Conservation (phyloP, 1,139 yeast species). For the Suhomyces ambrosiae region DNA sequence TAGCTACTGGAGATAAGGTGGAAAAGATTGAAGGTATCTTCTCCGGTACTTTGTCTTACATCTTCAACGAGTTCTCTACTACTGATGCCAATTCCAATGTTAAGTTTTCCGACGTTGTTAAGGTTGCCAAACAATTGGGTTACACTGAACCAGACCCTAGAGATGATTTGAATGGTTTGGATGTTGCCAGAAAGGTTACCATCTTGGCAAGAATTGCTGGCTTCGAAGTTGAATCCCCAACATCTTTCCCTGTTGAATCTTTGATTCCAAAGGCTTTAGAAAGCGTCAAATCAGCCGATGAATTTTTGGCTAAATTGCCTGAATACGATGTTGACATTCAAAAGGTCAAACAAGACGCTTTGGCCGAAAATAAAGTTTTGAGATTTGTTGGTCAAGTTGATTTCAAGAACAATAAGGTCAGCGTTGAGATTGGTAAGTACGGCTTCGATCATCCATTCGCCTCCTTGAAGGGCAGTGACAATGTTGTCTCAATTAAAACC, state of each 20-base stretch:
- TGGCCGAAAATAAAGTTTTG: constrained; percentile 79
- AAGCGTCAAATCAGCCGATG: constrained; percentile 68
- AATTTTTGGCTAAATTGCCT: constrained; percentile 79
- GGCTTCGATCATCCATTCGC: constrained; percentile 94
- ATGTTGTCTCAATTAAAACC: constrained; percentile 88
- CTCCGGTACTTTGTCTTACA: constrained; percentile 95
- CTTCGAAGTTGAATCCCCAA: constrained; percentile 80
- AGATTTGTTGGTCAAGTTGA: constrained; percentile 94
- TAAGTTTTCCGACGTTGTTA: constrained; percentile 87
- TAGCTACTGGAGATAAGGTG: constrained; percentile 89
- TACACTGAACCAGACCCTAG: constrained; percentile 99
- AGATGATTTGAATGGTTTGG: constrained; percentile 96
- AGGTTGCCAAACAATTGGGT: constrained; percentile 84
- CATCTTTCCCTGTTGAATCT: constrained; percentile 94
- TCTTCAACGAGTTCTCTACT: constrained; percentile 89
- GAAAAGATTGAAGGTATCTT: constrained; percentile 93
- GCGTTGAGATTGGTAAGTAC: constrained; percentile 87
- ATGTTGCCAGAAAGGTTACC: constrained; percentile 97
- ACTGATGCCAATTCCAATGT: constrained; percentile 54
- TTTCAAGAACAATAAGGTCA: constrained; percentile 61
- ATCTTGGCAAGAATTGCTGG: constrained; percentile 94
- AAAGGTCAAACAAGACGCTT: constrained; percentile 76
- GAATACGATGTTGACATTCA: constrained; percentile 80
- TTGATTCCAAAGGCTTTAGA: constrained; percentile 87
- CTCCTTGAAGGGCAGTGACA: constrained; percentile 91